Evolutionary conservation across 202 grass and related monocot species (phyloP), one percentile per base, ranked within the genome.

Genomic region (Hordeum pubiflorum): DNA sequence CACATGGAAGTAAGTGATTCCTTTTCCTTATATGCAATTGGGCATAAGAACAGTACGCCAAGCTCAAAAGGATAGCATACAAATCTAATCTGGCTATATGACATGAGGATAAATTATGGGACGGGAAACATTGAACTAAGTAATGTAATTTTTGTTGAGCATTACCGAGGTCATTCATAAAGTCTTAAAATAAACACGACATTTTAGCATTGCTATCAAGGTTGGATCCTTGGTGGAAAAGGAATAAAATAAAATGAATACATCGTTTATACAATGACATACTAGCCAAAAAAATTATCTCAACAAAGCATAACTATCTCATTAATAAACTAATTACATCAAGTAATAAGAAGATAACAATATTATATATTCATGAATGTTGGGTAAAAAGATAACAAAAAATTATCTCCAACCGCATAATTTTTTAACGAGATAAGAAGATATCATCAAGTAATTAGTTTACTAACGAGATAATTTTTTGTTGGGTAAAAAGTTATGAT

Each of bases 131-230:
- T 10, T 21, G 2, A 21, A 11, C 0, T 36, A 4, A 74, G 18
- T 24, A 58, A 2, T 63, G 37, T 31, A 34, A 41, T 78, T 84
- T 68, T 17, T 61, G 48, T 46, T 70, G 7, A 77, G 22, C 77
- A 72, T 91, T 92, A 97, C 94, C 94, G 59, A 97, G 85, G 74
- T 97, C 94, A 79, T 97, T 97, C 91, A 92, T 94, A 72, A 97
- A 94, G 88, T 97, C 92, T 85, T 92, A 88, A 77, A 94, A 86
- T 75, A 97, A 82, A 66, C 92, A 86, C 90, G 84, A 91, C 95
- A 91, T 94, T 82, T 94, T 94, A 26, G 95, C 92, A 82, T 88
- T 91, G 69, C 88, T 93, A 72, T 91, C 88, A 72, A 97, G 91
- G 83, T 97, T 89, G 62, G 88, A 93, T 44, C 95, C 92, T 92